Base-by-base conservation (phyloP, 169 alveolate genomes). In the Cryptosporidium parvum region DNA sequence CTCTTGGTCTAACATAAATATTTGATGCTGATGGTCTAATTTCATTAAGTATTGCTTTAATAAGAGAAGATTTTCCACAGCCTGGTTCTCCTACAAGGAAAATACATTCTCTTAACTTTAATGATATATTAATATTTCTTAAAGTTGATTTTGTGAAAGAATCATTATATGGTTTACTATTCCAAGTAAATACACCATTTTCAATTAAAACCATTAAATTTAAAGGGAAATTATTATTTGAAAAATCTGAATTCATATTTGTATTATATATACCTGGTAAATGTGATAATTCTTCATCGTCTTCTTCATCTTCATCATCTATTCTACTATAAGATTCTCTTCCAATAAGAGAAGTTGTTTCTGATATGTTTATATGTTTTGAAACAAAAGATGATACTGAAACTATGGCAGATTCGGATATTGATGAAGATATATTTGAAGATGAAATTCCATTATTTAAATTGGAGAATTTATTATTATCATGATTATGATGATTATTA, bases 1-100 rank as follows among this genome's bases (percentile, higher is more conserved):
- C 84, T 80, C 92, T 91, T 31, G 92, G 87, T 21, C 85, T 69
- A 67, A 89, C 85, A 23, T 91, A 80, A 3, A 70, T 52, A 7
- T 93, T 95, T 48, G 92, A 86, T 14, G 85, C 75, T 12, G 86
- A 75, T 5, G 93, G 84, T 12, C 68, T 21, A n/a, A 93, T 71
- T 61, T 92, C 93, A 42, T 91, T 70, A 35, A 95, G 72, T 10
- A 94, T 56, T 2, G 96, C 94, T 45, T 91, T 89, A 16, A 95
- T 69, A 18, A 95, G 85, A 5, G 96, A 91, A 3, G 95, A 86
- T 89, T 95, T 95, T 0, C 98, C 98, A 59, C 96, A 92, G 12
- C 98, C 98, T 29, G 96, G 95, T 29, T 80, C 89, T 31, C 89
- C 89, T 26, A 80, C 75, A 3, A 80, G 8, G 56, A 80, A 80